Conservation (phyloP, 495 filamentous ascomycete species). For the Hypoxylon trugodes region DNA sequence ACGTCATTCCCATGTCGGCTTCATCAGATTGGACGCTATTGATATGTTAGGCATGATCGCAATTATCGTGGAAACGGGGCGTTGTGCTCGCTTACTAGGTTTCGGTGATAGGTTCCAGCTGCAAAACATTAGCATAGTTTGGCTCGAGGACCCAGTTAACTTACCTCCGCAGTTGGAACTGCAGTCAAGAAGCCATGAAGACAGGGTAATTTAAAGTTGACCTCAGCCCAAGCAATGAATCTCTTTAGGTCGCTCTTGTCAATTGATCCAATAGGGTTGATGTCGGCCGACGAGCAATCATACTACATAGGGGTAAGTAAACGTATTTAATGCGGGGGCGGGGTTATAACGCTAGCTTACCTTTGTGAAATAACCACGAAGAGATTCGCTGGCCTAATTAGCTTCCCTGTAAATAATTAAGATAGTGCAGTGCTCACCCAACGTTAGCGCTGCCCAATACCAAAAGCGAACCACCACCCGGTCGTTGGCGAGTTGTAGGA, state of each 20-base stretch:
- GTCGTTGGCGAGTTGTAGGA: slow-evolving; percentile 67
- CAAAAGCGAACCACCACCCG: slow-evolving; percentile 51
- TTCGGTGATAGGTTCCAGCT: background rate
- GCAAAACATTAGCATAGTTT: background rate
- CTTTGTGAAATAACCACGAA: slow-evolving; percentile 67
- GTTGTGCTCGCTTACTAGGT: background rate
- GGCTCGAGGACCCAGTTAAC: background rate
- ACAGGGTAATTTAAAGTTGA: slow-evolving; percentile 73
- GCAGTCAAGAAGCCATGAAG: slow-evolving; percentile 78
- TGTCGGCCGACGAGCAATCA: slow-evolving; percentile 52
- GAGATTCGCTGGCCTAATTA: slow-evolving; percentile 44
- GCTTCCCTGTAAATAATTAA: background rate
- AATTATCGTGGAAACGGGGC: background rate
- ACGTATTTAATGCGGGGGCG: background rate
- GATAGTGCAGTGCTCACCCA: slow-evolving; percentile 21
- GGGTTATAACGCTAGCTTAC: background rate
- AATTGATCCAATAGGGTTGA: slow-evolving; percentile 78
- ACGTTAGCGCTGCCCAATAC: slow-evolving; percentile 62
- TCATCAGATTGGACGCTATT: slow-evolving; percentile 69
- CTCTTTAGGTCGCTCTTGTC: slow-evolving; percentile 69
- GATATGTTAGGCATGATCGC: background rate
- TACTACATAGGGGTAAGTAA: background rate
- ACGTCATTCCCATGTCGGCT: slow-evolving; percentile 59
- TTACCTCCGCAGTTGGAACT: slow-evolving; percentile 75
- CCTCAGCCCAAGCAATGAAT: slow-evolving; percentile 74